Evolutionary conservation across 2,329 filamentous ascomycete genomes (phyloP).

Genomic region (Cytospora paraplurivora): DNA sequence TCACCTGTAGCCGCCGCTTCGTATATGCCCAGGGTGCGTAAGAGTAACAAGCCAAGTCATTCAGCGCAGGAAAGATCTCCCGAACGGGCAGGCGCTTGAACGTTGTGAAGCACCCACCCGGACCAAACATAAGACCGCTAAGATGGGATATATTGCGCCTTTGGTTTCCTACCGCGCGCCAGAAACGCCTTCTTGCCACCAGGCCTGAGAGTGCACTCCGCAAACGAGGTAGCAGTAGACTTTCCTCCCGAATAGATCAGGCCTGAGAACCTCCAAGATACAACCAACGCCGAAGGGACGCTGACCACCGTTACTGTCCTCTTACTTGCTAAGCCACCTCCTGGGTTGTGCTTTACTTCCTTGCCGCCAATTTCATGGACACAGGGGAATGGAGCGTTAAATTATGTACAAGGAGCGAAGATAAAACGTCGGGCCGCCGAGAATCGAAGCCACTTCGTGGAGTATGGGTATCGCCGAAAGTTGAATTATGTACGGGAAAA

Average conservation of each 20-base stretch:
- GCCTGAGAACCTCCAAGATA: not conserved
- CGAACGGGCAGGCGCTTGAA: not conserved
- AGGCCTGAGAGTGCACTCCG: not conserved
- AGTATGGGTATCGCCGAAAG: conserved; percentile 25
- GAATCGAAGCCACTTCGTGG: conserved; percentile 1
- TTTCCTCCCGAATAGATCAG: not conserved
- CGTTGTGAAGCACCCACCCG: not conserved
- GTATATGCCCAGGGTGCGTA: not conserved
- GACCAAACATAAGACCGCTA: not conserved
- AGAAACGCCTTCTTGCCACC: conserved; percentile 8
- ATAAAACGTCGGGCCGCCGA: conserved; percentile 13
- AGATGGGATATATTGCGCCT: not conserved
- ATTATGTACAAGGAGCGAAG: conserved; percentile 27
- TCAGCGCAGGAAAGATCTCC: conserved; percentile 13
- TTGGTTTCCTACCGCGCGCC: not conserved
- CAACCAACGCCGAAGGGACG: not conserved
- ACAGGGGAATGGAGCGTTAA: conserved; percentile 6
- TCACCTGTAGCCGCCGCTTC: not conserved
- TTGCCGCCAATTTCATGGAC: not conserved
- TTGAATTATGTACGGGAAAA: conserved; percentile 25
- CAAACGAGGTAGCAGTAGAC: not conserved
- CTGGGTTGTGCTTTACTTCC: conserved; percentile 7
- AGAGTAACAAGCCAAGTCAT: conserved; percentile 4
- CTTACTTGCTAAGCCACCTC: conserved; percentile 10
- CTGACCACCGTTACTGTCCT: not conserved